phyloP scores from a whole-genome alignment of 2,329 filamentous ascomycete genomes.

The Mycosphaerella arachidis region DNA sequence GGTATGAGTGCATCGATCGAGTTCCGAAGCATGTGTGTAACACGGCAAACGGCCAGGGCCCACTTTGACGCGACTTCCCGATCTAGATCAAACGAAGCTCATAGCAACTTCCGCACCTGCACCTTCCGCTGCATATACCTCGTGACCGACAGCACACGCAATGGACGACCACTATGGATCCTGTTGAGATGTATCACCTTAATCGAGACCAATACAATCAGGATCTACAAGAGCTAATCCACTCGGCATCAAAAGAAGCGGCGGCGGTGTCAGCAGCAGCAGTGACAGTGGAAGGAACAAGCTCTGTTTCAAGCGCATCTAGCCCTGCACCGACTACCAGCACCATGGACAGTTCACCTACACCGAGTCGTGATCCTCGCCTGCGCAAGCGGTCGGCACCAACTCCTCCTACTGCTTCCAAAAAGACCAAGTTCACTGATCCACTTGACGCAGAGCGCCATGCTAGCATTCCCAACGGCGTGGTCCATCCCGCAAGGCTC shows the following conservation, averaged over 20 bases:
- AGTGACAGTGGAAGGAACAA: not conserved
- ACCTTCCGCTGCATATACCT: not conserved
- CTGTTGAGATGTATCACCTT: conserved; percentile 4
- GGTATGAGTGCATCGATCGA: no score
- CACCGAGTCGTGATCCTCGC: conserved; percentile 8
- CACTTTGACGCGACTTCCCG: conserved; percentile 1
- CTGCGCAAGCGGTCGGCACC: conserved; percentile 5
- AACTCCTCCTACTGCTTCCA: not conserved
- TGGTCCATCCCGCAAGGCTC: not conserved
- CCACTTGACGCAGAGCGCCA: not conserved
- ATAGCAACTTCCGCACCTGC: not conserved
- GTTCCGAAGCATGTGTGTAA: no score
- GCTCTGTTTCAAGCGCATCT: not conserved
- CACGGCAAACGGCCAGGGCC: not conserved
- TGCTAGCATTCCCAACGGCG: not conserved
- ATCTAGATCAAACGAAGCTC: not conserved
- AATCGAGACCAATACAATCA: conserved; percentile 11
- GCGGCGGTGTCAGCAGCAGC: conserved; percentile 1
- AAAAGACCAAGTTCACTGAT: conserved; percentile 7
- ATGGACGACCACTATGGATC: conserved; percentile 10
- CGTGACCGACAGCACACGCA: not conserved
- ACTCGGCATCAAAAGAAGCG: conserved; percentile 7
- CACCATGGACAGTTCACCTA: conserved; percentile 4
- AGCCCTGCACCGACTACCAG: not conserved
- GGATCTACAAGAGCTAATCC: conserved; percentile 14